Conservation (phyloP, 1,284 basidiomycete genomes). For the Xanthoconium separans region DNA sequence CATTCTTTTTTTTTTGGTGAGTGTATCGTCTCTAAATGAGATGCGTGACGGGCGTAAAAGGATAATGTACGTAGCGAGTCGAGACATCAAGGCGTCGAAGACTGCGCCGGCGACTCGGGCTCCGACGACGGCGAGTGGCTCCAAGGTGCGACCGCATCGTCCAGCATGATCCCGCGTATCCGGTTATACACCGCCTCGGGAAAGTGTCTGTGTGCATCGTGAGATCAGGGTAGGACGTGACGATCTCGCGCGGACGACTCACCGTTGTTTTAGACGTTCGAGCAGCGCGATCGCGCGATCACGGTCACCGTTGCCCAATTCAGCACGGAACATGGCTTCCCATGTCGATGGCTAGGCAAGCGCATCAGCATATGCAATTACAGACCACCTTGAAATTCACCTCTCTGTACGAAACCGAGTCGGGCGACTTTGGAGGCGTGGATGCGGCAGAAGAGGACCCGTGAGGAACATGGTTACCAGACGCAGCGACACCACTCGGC, state of each 20-base stretch:
- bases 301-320: constrained; percentile 77
- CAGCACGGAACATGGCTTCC: constrained; percentile 94
- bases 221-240: neutral
- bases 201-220: constrained; percentile 47
- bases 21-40: neutral
- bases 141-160: constrained; percentile 44
- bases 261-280: constrained; percentile 75
- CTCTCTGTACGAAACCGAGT: constrained; percentile 83
- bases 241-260: constrained; percentile 21
- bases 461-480: constrained; percentile 83
- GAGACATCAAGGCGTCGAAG: neutral
- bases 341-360: constrained; percentile 75
- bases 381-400: constrained; percentile 43
- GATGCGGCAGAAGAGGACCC: constrained; percentile 35
- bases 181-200: constrained; percentile 69
- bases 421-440: constrained; percentile 24
- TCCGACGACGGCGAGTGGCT: constrained; percentile 13
- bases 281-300: constrained; percentile 73
- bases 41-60: too few relatives aligned
- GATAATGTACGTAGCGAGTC: neutral
- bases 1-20: too few relatives aligned
- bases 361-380: neutral
- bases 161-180: constrained; percentile 62
- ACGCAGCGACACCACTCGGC: constrained; percentile 82
- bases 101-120: constrained; percentile 6